A percentile compares a stretch with the other conserved stretches of the same genome.
These are phyloP conservation scores for Perkinsela sp. DNA, from an alignment of 208 protist genomes.

Conservation along the genomic window DNA sequence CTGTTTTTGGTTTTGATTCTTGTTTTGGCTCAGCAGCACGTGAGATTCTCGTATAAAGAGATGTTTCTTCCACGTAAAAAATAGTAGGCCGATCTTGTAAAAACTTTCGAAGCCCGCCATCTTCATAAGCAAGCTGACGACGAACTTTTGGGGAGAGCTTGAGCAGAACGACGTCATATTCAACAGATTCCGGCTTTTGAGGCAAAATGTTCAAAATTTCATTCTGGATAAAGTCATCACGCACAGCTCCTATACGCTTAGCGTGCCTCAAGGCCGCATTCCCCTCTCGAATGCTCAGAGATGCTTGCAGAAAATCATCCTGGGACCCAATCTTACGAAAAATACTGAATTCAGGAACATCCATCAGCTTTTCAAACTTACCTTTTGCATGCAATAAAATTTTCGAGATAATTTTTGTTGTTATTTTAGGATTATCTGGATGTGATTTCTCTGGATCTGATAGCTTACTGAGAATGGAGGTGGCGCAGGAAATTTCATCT, in stretches of 20 bases:
- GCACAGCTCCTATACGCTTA: not conserved
- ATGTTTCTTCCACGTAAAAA: not conserved
- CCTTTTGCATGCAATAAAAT: not conserved
- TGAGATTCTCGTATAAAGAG: not conserved
- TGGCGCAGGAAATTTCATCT: not conserved
- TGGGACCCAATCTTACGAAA: not conserved
- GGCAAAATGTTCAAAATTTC: not conserved
- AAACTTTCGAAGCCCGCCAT: not conserved
- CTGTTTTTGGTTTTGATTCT: too few relatives aligned
- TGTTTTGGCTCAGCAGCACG: not conserved
- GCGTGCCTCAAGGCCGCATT: not conserved
- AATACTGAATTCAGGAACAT: not conserved
- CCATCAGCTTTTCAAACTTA: not conserved
- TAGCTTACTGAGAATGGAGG: not conserved
- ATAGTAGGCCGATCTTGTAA: not conserved
- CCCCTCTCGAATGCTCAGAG: not conserved
- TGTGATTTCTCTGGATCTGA: not conserved
- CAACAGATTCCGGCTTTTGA: not conserved
- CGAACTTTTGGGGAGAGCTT: not conserved
- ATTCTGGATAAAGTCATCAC: not conserved
- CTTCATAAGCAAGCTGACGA: not conserved
- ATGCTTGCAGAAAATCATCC: not conserved
- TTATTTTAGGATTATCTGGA: not conserved
- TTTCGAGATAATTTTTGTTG: not conserved
- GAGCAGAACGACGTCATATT: not conserved